Evolutionary conservation across 441 rosid species (phyloP), one percentile per base, ranked within the genome.

Genomic region (Mallotus japonicus): DNA sequence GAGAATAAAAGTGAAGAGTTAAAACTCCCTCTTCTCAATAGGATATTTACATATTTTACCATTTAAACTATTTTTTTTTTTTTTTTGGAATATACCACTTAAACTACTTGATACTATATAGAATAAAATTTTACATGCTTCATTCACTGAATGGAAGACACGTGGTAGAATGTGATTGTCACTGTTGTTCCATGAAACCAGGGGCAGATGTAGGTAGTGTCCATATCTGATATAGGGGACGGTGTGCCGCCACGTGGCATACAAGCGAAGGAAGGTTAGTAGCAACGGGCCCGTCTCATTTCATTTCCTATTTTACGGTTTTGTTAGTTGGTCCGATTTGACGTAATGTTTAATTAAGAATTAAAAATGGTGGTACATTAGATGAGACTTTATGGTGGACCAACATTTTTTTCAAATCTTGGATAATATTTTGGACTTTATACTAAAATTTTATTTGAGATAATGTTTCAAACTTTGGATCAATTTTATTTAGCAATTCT

Each of bases 241-340:
- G 67, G 59, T 51, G 37, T 11, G 6, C 3, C 3, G 63, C 75
- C 77, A 77, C 73, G 73, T 58, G 62, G 54, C 11, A 13, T 7
- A 0, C 6, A n/a, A n/a, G n/a, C n/a, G n/a, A 6, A 40, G 47
- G 49, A 59, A 49, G 47, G n/a, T n/a, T n/a, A n/a, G 49, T 49
- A 49, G 7, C 67, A 40, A 22, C 67, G 55, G 57, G 24, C 42
- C 24, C 15, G 6, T 37, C 9, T 37, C 0, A 37, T 37, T 37
- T 37, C 40, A 37, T 37, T 22, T 12, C 40, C 5, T 34, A 46
- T 3, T 8, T 73, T 67, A 12, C 32, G 63, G 83, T 77, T 80
- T 51, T 58, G 86, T 80, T 80, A 64, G 83, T 80, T 82, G 76
- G 75, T 62, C 73, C 37, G 28, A 17, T 28, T 8, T 53, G 73